These are phyloP conservation scores for Kalmusia sp. DNA, from an alignment of 2,329 filamentous ascomycete species.

Conservation along the genomic window DNA sequence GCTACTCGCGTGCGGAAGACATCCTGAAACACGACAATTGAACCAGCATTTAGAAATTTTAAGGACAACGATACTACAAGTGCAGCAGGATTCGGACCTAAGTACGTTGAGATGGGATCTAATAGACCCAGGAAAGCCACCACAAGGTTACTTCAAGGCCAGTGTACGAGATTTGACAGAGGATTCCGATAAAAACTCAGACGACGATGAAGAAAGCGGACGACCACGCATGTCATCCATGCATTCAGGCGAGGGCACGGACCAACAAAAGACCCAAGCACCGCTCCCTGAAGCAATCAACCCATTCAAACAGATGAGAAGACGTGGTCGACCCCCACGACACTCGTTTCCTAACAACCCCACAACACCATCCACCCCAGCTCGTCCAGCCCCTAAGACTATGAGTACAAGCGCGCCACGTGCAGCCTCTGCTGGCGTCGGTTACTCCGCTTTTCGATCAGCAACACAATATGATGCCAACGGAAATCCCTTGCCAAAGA, in stretches of 20 bases:
- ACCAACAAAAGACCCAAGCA: conserved; percentile 32
- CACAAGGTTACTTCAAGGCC: conserved; percentile 41
- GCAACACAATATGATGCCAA: conserved; percentile 36
- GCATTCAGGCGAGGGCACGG: conserved; percentile 28
- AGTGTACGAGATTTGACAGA: conserved; percentile 32
- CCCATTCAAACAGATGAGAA: conserved; percentile 39
- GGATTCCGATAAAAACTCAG: conserved; percentile 45
- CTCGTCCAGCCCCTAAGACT: conserved; percentile 18
- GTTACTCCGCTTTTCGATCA: conserved; percentile 53
- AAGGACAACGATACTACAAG: conserved; percentile 49
- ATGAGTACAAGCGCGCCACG: conserved; percentile 38
- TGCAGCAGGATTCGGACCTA: conserved; percentile 59
- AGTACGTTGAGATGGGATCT: conserved; percentile 68
- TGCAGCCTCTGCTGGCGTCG: conserved; percentile 29
- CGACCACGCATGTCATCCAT: conserved; percentile 21
- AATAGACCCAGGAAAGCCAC: conserved; percentile 63
- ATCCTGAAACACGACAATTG: conserved; percentile 64
- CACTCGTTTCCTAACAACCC: conserved; percentile 32
- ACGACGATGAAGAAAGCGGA: conserved; percentile 32
- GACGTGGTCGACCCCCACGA: conserved; percentile 46
- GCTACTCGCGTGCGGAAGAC: conserved; percentile 66
- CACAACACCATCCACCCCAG: conserved; percentile 23
- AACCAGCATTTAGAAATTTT: conserved; percentile 66
- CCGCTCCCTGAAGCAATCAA: conserved; percentile 29
- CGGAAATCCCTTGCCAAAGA: conserved; percentile 48